Evolutionary conservation across 441 rosid genomes (phyloP).

Genomic region (Monsonia emarginata): DNA sequence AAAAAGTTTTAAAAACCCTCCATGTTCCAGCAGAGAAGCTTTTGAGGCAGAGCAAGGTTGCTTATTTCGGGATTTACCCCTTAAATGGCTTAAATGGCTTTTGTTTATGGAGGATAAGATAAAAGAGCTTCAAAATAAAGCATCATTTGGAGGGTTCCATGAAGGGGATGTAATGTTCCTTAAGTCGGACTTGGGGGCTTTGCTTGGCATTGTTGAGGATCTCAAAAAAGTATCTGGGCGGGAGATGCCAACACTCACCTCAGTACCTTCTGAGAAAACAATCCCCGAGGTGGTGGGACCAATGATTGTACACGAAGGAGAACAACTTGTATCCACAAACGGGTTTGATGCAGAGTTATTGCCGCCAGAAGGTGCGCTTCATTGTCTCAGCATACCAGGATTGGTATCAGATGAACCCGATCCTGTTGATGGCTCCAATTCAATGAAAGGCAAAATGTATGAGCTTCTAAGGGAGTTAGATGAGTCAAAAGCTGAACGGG

Average conservation of each 20-base stretch:
- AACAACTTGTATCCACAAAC: conserved; percentile 33
- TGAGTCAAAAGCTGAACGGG: conserved; percentile 79
- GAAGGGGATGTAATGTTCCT: conserved; percentile 52
- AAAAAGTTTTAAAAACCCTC: conserved; percentile 30
- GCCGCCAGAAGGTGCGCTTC: conserved; percentile 79
- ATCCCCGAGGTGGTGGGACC: conserved; percentile 29
- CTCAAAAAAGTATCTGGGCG: conserved; percentile 60
- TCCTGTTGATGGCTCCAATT: conserved; percentile 44
- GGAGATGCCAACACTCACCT: conserved; percentile 32
- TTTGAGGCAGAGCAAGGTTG: conserved; percentile 29
- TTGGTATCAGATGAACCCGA: conserved; percentile 51
- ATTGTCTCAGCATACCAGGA: conserved; percentile 51
- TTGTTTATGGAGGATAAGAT: conserved; percentile 59
- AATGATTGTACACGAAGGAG: conserved; percentile 31
- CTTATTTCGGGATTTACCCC: conserved; percentile 39
- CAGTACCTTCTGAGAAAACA: conserved; percentile 33
- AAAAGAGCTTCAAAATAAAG: conserved; percentile 61
- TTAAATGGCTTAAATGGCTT: conserved; percentile 63
- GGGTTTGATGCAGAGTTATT: conserved; percentile 55
- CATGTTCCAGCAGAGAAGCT: conserved; percentile 26
- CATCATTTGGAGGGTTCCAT: conserved; percentile 52
- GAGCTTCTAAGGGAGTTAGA: conserved; percentile 86
- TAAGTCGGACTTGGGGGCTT: conserved; percentile 54
- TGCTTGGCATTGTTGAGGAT: conserved; percentile 56
- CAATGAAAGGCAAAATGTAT: conserved; percentile 64